Percentiles rank a stretch among this genome's conserved stretches.
Evolutionary conservation across 495 filamentous ascomycete species (phyloP).

Genomic region (Penicillium paxilli): DNA sequence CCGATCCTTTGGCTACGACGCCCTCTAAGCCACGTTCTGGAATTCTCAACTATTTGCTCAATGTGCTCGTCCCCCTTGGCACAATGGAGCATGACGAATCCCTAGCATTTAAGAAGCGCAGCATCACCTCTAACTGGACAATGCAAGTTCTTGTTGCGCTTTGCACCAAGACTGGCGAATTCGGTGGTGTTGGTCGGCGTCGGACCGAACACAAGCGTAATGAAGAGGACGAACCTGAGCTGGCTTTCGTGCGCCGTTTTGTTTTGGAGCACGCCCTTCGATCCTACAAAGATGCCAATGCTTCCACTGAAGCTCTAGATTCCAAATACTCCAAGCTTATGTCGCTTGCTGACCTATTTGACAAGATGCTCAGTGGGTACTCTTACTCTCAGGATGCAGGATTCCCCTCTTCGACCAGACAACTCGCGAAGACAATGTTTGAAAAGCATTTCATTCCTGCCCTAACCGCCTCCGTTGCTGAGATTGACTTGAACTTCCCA

Average conservation of each 20-base stretch:
- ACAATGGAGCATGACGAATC: slow-evolving; percentile 75
- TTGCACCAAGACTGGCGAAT: slow-evolving; percentile 82
- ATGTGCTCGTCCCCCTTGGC: slow-evolving; percentile 76
- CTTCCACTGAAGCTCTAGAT: slow-evolving; percentile 79
- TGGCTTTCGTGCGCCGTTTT: slow-evolving; percentile 90
- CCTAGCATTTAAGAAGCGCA: slow-evolving; percentile 75
- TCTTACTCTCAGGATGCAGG: slow-evolving; percentile 55
- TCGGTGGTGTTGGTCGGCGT: slow-evolving; percentile 39
- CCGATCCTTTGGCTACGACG: slow-evolving; percentile 76
- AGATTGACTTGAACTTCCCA: slow-evolving; percentile 94
- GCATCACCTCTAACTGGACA: slow-evolving; percentile 79
- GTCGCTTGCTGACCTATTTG: slow-evolving; percentile 85
- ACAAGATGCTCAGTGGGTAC: slow-evolving; percentile 82
- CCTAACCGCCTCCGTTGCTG: slow-evolving; percentile 87
- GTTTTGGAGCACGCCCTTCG: slow-evolving; percentile 90
- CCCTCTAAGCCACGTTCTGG: slow-evolving; percentile 93
- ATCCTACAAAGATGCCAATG: slow-evolving; percentile 85
- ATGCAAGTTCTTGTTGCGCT: slow-evolving; percentile 82
- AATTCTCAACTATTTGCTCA: slow-evolving; percentile 90
- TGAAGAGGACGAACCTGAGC: slow-evolving; percentile 79
- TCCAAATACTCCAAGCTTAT: slow-evolving; percentile 83
- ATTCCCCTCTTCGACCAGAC: slow-evolving; percentile 55
- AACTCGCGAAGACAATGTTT: slow-evolving; percentile 92
- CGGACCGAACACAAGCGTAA: slow-evolving; percentile 50
- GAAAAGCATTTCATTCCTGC: slow-evolving; percentile 92